Conservation (phyloP, 257 asterid genomes). For the Fraxinus pennsylvanica region DNA sequence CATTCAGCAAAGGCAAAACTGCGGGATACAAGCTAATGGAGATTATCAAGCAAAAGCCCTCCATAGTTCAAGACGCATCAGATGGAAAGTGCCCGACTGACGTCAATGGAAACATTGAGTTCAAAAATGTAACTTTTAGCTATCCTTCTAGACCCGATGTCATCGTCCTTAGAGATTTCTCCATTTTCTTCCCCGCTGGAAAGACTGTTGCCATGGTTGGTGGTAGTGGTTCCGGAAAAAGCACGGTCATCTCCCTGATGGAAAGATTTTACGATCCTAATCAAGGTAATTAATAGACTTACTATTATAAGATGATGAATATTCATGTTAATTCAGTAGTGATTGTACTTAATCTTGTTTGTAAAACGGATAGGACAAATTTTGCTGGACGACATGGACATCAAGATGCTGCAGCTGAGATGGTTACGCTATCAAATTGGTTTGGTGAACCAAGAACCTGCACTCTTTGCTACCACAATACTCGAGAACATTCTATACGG, state of each 20-base stretch:
- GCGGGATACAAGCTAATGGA: constrained; percentile 95
- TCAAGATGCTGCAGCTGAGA: constrained; percentile 77
- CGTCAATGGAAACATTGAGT: constrained; percentile 84
- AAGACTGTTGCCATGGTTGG: constrained; percentile 97
- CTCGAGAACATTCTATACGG: constrained; percentile 93
- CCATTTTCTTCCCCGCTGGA: constrained; percentile 96
- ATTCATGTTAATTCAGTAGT: background rate
- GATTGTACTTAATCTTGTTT: background rate
- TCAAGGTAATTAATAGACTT: constrained; percentile 54
- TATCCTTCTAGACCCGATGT: constrained; percentile 98
- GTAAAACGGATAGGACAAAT: constrained; percentile 62
- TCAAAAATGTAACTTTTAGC: constrained; percentile 81
- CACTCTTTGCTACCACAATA: constrained; percentile 94
- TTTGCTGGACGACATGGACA: constrained; percentile 78
- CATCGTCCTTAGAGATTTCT: constrained; percentile 79
- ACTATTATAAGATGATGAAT: background rate
- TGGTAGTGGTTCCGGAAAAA: constrained; percentile 98
- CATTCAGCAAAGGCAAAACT: constrained; percentile 94
- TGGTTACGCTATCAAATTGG: constrained; percentile 96
- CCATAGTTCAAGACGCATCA: constrained; percentile 57
- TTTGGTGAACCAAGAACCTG: constrained; percentile 98
- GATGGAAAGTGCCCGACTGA: constrained; percentile 57
- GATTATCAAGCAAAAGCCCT: constrained; percentile 81
- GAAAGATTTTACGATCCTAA: constrained; percentile 96
- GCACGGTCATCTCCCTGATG: constrained; percentile 85